phyloP scores from a whole-genome alignment of 495 filamentous ascomycete species.

The Talaromyces stipitatus region DNA sequence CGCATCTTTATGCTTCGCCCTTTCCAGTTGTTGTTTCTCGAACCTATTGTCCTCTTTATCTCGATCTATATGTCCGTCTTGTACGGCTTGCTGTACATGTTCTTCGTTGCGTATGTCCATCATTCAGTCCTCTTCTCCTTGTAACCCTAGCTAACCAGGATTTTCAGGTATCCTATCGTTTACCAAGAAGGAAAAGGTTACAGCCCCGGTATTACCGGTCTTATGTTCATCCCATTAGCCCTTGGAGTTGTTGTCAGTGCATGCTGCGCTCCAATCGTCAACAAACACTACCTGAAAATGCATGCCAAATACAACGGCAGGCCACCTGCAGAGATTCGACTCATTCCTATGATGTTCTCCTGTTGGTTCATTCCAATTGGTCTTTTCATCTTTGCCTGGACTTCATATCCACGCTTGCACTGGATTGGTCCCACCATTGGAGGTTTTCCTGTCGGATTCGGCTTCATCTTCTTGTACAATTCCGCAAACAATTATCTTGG shows the following conservation, averaged over 20 bases:
- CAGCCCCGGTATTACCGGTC: slow-evolving; percentile 59
- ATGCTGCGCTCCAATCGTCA: slow-evolving; percentile 60
- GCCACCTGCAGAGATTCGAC: slow-evolving; percentile 65
- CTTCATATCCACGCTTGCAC: slow-evolving; percentile 53
- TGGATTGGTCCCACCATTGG: slow-evolving; percentile 69
- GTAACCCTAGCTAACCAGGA: slow-evolving; percentile 7
- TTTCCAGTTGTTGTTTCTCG: slow-evolving; percentile 71
- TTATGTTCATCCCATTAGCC: slow-evolving; percentile 75
- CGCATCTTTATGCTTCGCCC: slow-evolving; percentile 64
- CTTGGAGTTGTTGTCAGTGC: slow-evolving; percentile 61
- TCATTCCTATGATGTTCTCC: slow-evolving; percentile 79
- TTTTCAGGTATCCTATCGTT: slow-evolving; percentile 61
- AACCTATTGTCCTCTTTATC: slow-evolving; percentile 73
- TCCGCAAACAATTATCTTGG: slow-evolving; percentile 71
- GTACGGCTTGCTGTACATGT: slow-evolving; percentile 76
- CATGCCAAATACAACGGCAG: slow-evolving; percentile 51
- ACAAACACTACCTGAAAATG: slow-evolving; percentile 65
- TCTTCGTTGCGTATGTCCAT: slow-evolving; percentile 54
- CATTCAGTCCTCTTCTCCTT: neutral
- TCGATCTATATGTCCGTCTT: slow-evolving; percentile 72
- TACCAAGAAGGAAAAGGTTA: slow-evolving; percentile 69
- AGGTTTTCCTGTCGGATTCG: slow-evolving; percentile 72
- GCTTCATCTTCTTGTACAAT: slow-evolving; percentile 83
- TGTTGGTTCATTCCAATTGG: slow-evolving; percentile 76
- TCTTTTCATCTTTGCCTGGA: slow-evolving; percentile 82